Percentiles rank a stretch among this genome's conserved stretches.
Evolutionary conservation across 495 filamentous ascomycete genomes (phyloP).

Genomic region (Aspergillus diversus): DNA sequence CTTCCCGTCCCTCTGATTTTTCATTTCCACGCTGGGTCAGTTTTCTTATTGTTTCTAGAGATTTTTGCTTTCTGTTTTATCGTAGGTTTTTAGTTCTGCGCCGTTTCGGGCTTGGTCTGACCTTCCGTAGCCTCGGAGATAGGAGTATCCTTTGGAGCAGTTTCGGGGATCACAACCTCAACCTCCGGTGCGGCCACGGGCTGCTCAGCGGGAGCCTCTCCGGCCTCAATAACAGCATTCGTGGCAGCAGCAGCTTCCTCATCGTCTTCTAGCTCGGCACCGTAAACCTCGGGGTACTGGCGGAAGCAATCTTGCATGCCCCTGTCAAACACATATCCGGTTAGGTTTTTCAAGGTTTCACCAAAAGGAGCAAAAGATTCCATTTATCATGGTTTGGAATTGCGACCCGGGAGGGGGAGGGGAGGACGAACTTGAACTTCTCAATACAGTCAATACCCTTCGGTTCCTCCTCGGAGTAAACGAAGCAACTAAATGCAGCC

Average conservation of each 20-base stretch:
- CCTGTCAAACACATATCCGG: constrained; percentile 43
- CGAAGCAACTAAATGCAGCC: constrained; percentile 95
- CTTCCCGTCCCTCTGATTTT: neutral
- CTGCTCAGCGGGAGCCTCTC: constrained; percentile 8
- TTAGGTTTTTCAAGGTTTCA: constrained; percentile 1
- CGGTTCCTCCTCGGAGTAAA: constrained; percentile 91
- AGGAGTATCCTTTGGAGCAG: constrained; percentile 40
- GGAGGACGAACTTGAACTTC: constrained; percentile 80
- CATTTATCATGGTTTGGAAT: no score
- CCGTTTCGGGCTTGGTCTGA: constrained; percentile 32
- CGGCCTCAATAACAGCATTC: neutral
- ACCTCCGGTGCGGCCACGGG: constrained; percentile 25
- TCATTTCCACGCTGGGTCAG: neutral
- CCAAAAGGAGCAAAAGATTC: neutral
- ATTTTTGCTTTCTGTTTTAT: constrained; percentile 14
- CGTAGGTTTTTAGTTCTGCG: constrained; percentile 32
- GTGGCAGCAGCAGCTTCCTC: constrained; percentile 55
- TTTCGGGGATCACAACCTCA: constrained; percentile 26
- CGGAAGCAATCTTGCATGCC: constrained; percentile 98
- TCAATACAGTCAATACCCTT: constrained; percentile 99
- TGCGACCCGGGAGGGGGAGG: no score
- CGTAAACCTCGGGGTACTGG: constrained; percentile 87
- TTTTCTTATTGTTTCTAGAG: neutral
- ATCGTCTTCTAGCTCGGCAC: constrained; percentile 84
- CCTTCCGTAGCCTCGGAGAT: constrained; percentile 54